Percentiles rank a stretch among this genome's conserved stretches.
Evolutionary conservation across 2,329 filamentous ascomycete species (phyloP).

Genomic region (Blastomyces percursus): DNA sequence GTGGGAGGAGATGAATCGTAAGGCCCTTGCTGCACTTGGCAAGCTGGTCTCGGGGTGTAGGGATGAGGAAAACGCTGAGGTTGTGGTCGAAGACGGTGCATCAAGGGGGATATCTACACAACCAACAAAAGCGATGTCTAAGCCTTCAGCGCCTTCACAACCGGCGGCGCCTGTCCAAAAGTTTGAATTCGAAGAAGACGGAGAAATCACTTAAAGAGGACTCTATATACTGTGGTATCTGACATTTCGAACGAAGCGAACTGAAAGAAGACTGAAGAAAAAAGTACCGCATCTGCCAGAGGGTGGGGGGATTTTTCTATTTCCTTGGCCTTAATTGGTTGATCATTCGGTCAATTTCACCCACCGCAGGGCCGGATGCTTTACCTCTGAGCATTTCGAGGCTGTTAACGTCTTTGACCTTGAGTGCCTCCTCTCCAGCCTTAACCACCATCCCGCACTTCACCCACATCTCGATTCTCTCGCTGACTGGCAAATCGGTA

Average conservation of each 20-base stretch:
- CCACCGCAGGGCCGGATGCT: constrained; percentile 56
- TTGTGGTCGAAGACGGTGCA: constrained; percentile 11
- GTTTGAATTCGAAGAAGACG: constrained; percentile 27
- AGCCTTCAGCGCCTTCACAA: not conserved
- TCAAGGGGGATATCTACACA: not conserved
- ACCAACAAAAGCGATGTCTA: not conserved
- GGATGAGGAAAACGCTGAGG: constrained; percentile 7
- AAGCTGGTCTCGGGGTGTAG: constrained; percentile 1
- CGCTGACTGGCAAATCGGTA: constrained; percentile 54
- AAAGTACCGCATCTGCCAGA: constrained; percentile 4
- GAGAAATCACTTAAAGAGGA: constrained; percentile 32
- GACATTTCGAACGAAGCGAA: not conserved
- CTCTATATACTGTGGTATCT: constrained; percentile 4
- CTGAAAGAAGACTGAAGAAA: not conserved
- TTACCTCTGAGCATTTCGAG: constrained; percentile 63
- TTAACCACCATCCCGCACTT: constrained; percentile 85
- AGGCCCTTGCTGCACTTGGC: constrained; percentile 6
- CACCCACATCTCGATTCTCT: constrained; percentile 83
- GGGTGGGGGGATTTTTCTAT: constrained; percentile 17
- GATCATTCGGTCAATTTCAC: constrained; percentile 74
- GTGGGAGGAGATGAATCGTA: constrained; percentile 15
- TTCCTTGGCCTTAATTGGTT: constrained; percentile 41
- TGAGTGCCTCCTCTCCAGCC: constrained; percentile 84
- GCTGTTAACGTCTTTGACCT: constrained; percentile 64
- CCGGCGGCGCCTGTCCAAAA: constrained; percentile 16